These are phyloP conservation scores for Candida taoyuanica DNA, from an alignment of 805 yeast species.

Conservation along the genomic window DNA sequence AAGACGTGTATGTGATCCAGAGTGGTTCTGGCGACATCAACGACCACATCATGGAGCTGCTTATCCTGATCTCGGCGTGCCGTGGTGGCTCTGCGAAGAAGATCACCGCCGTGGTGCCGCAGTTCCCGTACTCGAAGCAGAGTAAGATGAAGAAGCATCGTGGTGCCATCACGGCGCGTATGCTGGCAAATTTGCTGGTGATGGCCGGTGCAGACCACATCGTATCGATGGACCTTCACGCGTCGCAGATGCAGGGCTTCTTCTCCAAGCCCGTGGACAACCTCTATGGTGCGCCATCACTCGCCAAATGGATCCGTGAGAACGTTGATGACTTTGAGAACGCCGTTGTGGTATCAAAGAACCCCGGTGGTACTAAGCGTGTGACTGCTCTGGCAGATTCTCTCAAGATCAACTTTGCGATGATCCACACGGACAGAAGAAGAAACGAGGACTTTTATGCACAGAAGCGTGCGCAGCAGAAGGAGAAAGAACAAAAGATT, in stretches of 20 bases:
- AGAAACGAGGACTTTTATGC: slow-evolving; percentile 64
- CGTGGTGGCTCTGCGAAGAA: slow-evolving; percentile 98
- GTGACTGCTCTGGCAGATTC: slow-evolving; percentile 98
- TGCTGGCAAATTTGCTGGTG: slow-evolving; percentile 89
- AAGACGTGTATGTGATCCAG: slow-evolving; percentile 91
- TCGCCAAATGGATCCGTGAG: slow-evolving; percentile 93
- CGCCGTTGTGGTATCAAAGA: slow-evolving; percentile 96
- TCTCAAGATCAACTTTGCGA: slow-evolving; percentile 91
- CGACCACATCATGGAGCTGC: slow-evolving; percentile 93
- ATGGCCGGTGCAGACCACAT: slow-evolving; percentile 99
- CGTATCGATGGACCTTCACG: slow-evolving; percentile 92
- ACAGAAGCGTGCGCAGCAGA: slow-evolving; percentile 32
- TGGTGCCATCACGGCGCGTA: slow-evolving; percentile 97
- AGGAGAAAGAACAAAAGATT: slow-evolving; percentile 29
- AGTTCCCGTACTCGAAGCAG: slow-evolving; percentile 96
- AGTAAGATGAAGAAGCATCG: slow-evolving; percentile 98
- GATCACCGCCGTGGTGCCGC: slow-evolving; percentile 94
- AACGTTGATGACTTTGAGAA: slow-evolving; percentile 79
- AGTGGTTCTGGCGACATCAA: slow-evolving; percentile 83
- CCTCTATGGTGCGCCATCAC: slow-evolving; percentile 91
- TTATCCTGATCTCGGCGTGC: slow-evolving; percentile 91
- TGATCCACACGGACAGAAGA: slow-evolving; percentile 98
- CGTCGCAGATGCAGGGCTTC: slow-evolving; percentile 99
- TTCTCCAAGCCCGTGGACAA: slow-evolving; percentile 97
- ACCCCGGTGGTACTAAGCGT: slow-evolving; percentile 98